Percentiles rank a stretch among this genome's conserved stretches.
Conservation (phyloP, 1,284 basidiomycete species). For the Naganishia sp. region DNA sequence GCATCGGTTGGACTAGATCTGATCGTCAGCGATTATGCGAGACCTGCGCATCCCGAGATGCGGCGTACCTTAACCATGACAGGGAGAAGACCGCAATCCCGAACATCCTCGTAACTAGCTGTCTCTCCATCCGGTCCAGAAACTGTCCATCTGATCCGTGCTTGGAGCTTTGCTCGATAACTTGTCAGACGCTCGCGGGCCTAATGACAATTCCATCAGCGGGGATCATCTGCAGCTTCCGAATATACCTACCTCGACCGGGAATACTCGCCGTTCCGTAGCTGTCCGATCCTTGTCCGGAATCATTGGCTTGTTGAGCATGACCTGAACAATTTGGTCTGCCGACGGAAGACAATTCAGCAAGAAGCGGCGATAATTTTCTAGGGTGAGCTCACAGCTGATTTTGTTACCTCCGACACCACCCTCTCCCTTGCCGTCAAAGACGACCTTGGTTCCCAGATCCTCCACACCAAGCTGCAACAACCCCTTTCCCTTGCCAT, state of each 20-base stretch:
- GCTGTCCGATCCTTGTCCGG: constrained; percentile 78
- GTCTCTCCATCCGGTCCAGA: constrained; percentile 60
- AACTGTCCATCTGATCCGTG: constrained; percentile 84
- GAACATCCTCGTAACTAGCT: constrained; percentile 65
- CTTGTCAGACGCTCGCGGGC: constrained; percentile 88
- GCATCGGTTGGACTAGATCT: constrained; percentile 80
- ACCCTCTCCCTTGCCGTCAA: constrained; percentile 74
- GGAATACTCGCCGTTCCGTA: constrained; percentile 78
- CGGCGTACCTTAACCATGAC: constrained; percentile 88
- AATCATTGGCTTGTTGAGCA: constrained; percentile 82
- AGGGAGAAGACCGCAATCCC: constrained; percentile 89
- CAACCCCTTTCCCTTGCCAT: constrained; percentile 77
- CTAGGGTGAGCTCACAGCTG: constrained; percentile 62
- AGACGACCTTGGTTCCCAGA: constrained; percentile 85
- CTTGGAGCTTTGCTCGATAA: constrained; percentile 89
- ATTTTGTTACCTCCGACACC: constrained; percentile 74
- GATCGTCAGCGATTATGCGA: background rate
- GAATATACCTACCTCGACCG: constrained; percentile 69
- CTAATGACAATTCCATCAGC: constrained; percentile 54
- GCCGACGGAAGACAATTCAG: constrained; percentile 4
- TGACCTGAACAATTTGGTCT: constrained; percentile 83
- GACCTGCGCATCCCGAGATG: background rate
- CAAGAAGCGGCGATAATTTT: background rate
- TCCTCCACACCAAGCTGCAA: constrained; percentile 78
- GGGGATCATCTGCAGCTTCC: background rate